phyloP scores from a whole-genome alignment of 495 filamentous ascomycete genomes.

The Annulohypoxylon moriforme region DNA sequence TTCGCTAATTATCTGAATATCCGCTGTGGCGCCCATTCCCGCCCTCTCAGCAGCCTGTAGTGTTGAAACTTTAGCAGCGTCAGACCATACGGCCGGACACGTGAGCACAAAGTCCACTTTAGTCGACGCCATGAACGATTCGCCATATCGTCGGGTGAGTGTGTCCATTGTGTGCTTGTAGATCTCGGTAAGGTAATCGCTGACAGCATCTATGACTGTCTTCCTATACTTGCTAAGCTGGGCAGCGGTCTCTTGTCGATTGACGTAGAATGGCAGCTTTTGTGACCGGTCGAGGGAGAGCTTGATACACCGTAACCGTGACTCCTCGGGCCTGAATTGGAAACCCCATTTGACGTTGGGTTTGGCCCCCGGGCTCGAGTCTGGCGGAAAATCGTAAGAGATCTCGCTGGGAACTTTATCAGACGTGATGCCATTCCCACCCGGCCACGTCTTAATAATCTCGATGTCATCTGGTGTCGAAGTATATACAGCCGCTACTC shows the following conservation, averaged over 20 bases:
- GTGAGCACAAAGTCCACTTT: conserved; percentile 77
- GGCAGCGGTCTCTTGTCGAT: conserved; percentile 76
- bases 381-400: conserved; percentile 60
- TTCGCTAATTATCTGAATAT: conserved; percentile 76
- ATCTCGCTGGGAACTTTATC: conserved; percentile 76
- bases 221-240: conserved; percentile 74
- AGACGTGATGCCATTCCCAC: conserved; percentile 77
- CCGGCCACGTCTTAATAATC: conserved; percentile 85
- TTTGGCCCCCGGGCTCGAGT: conserved; percentile 48
- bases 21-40: conserved; percentile 69
- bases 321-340: conserved; percentile 79
- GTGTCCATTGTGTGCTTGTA: conserved; percentile 80
- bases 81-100: conserved; percentile 84
- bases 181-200: conserved; percentile 76
- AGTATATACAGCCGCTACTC: conserved; percentile 80
- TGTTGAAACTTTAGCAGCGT: conserved; percentile 76
- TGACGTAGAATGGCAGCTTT: conserved; percentile 80
- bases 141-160: conserved; percentile 71
- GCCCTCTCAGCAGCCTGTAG: conserved; percentile 72
- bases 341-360: conserved; percentile 76
- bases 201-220: conserved; percentile 69
- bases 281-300: conserved; percentile 82
- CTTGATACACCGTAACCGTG: conserved; percentile 80
- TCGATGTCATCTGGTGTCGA: conserved; percentile 80
- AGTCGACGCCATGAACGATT: conserved; percentile 69